These are phyloP conservation scores for Lasiodiplodia sp. DNA, from an alignment of 2,329 filamentous ascomycete species.

Conservation along the genomic window DNA sequence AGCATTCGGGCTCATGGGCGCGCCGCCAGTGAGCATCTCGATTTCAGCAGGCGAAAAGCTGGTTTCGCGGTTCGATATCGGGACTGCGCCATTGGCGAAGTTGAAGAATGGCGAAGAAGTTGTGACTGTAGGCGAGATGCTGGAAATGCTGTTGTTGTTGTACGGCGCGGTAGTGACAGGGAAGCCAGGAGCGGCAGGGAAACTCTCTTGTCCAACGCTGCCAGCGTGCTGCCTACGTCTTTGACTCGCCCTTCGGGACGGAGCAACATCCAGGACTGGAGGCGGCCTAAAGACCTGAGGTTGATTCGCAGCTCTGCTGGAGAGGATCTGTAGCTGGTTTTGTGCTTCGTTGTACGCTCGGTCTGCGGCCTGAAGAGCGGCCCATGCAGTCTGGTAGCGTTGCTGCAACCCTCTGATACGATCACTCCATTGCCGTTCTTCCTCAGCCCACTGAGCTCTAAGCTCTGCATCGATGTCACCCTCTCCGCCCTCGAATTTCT, in stretches of 20 bases:
- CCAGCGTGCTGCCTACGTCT: conserved; percentile 42
- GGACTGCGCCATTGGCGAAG: conserved; percentile 66
- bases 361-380: conserved; percentile 45
- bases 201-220: conserved; percentile 42
- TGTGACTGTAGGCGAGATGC: conserved; percentile 61
- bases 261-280: conserved; percentile 39
- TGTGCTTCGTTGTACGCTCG: conserved; percentile 48
- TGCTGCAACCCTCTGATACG: conserved; percentile 62
- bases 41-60: conserved; percentile 64
- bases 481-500: conserved; percentile 57
- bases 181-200: conserved; percentile 45
- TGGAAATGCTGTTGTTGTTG: conserved; percentile 52
- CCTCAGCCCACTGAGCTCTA: conserved; percentile 49
- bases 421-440: conserved; percentile 64
- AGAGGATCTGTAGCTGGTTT: conserved; percentile 50
- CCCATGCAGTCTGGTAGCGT: conserved; percentile 50
- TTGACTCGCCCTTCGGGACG: conserved; percentile 50
- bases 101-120: conserved; percentile 61
- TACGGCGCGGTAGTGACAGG: conserved; percentile 48
- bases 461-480: conserved; percentile 50
- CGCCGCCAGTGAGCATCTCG: conserved; percentile 66
- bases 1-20: conserved; percentile 79
- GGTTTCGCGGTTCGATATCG: conserved; percentile 35
- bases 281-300: conserved; percentile 42
- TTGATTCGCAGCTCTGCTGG: conserved; percentile 47